Base-by-base conservation (phyloP, 805 yeast species). In the Sugiyamaella smithiae region DNA sequence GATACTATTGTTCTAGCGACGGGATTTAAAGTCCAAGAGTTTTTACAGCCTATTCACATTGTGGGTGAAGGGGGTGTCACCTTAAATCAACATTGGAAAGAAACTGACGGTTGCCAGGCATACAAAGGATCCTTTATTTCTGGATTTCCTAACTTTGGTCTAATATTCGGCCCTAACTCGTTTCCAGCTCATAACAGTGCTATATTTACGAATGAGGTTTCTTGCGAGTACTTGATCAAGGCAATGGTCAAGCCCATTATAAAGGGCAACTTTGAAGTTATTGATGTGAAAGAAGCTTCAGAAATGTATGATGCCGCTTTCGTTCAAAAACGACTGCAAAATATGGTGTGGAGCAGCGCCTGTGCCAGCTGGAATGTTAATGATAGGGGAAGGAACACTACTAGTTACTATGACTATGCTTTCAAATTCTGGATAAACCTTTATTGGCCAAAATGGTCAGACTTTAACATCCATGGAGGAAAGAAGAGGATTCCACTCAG, bases 111-210 rank as follows among this genome's bases (percentile, higher is more conserved):
- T 4, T 48, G 55, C 6, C 53, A 52, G 17, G 59, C 58, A 6
- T 55, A 55, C 31, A 36, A 36, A 35, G 56, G 57, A n/a, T 22
- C 52, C n/a, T 40, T 35, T 25, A 54, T 55, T 1, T 44, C 53
- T 11, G 58, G 57, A 12, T 55, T 53, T 46, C 58, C 59, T 6
- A 55, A 55, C 40, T 54, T 54, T 48, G 55, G 50, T 5, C 48
- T 55, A 16, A 45, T 54, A 23, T 48, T 48, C 37, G 58, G 58
- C 9, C 58, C 58, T 1, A 55, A 55, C 29, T 41, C 57, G 7
- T 50, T 50, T 44, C 56, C 57, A 4, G 53, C 55, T 2, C 55
- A 53, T 35, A 54, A 43, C 41, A 48, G 54, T 29, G 57, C 49
- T 17, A 44, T 54, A 19, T 50, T 54, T 45, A 47, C 49, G 2